Evolutionary conservation across 768 basidiomycete species (phyloP).

Genomic region (Infundibulicybe gibba): DNA sequence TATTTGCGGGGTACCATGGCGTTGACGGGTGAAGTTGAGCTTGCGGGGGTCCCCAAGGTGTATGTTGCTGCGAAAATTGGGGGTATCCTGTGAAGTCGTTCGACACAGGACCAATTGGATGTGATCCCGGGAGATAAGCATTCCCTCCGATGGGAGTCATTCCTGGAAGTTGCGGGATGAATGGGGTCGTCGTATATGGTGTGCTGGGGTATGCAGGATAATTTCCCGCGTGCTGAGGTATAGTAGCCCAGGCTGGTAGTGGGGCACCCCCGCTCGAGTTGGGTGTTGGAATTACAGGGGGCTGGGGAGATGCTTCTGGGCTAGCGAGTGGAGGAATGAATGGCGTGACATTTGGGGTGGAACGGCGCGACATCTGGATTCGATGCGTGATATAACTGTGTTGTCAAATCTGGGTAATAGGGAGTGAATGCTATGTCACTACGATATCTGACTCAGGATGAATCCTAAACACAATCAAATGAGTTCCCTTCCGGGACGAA

Average conservation of each 20-base stretch:
- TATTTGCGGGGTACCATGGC: no score
- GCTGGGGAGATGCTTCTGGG: slow-evolving; percentile 24
- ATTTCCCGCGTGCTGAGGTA: slow-evolving; percentile 25
- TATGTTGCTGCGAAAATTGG: slow-evolving; percentile 1
- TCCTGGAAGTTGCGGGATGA: slow-evolving; percentile 23
- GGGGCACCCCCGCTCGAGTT: slow-evolving; percentile 14
- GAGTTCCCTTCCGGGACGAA: no score
- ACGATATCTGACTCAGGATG: no score
- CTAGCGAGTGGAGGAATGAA: slow-evolving; percentile 33
- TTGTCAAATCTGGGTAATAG: slow-evolving; percentile 1
- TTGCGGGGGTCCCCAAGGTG: neutral
- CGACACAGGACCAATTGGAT: slow-evolving; percentile 4
- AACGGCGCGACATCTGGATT: slow-evolving; percentile 11
- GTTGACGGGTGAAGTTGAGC: neutral
- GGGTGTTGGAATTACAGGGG: slow-evolving; percentile 29
- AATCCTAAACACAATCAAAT: no score
- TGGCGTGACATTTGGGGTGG: slow-evolving; percentile 17
- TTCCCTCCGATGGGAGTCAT: slow-evolving; percentile 13
- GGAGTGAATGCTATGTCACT: neutral
- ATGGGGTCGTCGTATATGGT: slow-evolving; percentile 33
- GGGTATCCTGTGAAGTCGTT: slow-evolving; percentile 21
- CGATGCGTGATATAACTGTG: slow-evolving; percentile 6
- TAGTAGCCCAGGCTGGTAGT: slow-evolving; percentile 26
- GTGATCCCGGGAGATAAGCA: slow-evolving; percentile 4
- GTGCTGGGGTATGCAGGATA: slow-evolving; percentile 36